phyloP scores from a whole-genome alignment of 1,139 yeast species.

The Pichia sp. region DNA sequence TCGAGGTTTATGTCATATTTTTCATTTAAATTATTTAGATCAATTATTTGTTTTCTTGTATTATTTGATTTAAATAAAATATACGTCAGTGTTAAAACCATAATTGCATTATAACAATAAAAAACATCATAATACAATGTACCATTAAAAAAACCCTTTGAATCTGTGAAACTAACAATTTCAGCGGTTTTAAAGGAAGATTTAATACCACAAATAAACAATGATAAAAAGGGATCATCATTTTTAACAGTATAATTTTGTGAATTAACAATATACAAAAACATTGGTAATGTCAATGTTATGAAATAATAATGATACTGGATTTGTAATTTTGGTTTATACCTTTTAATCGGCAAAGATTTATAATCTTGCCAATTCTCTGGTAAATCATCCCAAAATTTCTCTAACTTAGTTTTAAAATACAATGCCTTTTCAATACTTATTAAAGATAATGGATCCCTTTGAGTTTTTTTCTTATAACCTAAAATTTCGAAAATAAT shows the following conservation, averaged over 20 bases:
- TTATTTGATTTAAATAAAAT: conserved; percentile 30
- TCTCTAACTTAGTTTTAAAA: conserved; percentile 30
- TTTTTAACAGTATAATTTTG: conserved; percentile 26
- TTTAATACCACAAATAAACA: conserved; percentile 33
- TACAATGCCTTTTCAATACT: conserved; percentile 34
- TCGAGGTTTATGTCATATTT: conserved; percentile 28
- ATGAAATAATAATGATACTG: conserved; percentile 35
- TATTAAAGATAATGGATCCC: conserved; percentile 32
- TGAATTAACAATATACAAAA: conserved; percentile 32
- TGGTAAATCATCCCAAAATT: conserved; percentile 30
- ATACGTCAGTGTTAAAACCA: conserved; percentile 34
- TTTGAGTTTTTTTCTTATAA: conserved; percentile 30
- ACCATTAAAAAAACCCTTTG: conserved; percentile 34
- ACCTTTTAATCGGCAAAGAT: conserved; percentile 30
- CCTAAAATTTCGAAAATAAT: conserved; percentile 33
- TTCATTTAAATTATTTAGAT: conserved; percentile 25
- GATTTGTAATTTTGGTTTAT: conserved; percentile 34
- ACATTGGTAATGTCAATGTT: conserved; percentile 35
- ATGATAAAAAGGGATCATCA: conserved; percentile 34
- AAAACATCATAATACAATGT: conserved; percentile 36
- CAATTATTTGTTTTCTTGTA: conserved; percentile 21
- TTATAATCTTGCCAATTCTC: conserved; percentile 28
- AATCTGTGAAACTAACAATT: conserved; percentile 28
- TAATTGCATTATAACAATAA: conserved; percentile 35
- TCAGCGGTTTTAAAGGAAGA: conserved; percentile 34